Base-by-base conservation (phyloP, 192 early-diverging fungal genomes). In the Lobosporangium transversale region DNA sequence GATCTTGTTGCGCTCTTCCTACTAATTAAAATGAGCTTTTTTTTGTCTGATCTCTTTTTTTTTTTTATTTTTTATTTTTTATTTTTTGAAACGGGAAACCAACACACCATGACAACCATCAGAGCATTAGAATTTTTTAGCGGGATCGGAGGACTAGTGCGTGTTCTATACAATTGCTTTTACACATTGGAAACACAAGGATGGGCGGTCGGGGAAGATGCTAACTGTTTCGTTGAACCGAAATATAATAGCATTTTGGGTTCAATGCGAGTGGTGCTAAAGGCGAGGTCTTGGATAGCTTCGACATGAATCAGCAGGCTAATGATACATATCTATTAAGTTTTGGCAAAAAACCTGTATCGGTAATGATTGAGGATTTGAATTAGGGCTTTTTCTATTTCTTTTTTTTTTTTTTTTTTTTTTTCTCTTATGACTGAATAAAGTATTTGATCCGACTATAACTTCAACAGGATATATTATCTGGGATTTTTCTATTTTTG, bases 281-380 rank as follows among this genome's bases (percentile, higher is more conserved):
- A 6, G 83, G 85, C 36, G 31, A 86, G 27, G 91, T 97, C 31
- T 80, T 91, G 4, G 88, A 87, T 18, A 87, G 92, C 27, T 97
- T 95, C 76, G 96, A 97, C 79, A 92, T 97, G 61, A 97, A 96
- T 81, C 78, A 81, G n/a, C 86, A 93, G 27, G 93, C 93, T 30
- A 96, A 97, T 85, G 66, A 80, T 0, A 87, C 88, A 7, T 90
- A 92, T 70, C 83, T 66, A 55, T 80, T 87, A 67, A 92, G 91
- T 79, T 91, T 91, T 60, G 78, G 60, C 17, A 81, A 76, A 20
- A 47, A 30, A 23, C 80, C 83, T 27, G 57, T 79, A 0, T 70
- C 69, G 36, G 83, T 84, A 79, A 10, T 45, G 15, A 27, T 20
- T 27, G 37, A n/a, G n/a, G n/a, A n/a, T n/a, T n/a, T n/a, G n/a